Base-by-base conservation (phyloP, 1,284 basidiomycete genomes). In the Cutaneotrichosporon cavernicola region DNA sequence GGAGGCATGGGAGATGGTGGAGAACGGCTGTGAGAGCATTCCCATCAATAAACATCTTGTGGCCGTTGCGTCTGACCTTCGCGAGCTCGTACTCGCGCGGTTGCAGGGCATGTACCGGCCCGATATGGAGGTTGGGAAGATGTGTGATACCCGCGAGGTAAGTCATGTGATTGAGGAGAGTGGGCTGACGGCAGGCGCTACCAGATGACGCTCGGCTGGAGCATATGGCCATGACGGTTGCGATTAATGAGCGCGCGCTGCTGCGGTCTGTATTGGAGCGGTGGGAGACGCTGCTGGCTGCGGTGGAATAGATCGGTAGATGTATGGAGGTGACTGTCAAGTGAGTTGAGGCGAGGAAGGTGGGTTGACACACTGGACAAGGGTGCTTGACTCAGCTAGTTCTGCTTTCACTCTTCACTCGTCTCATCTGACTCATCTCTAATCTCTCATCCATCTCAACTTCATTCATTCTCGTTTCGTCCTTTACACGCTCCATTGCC, bases 221-320 rank as follows among this genome's bases (percentile, higher is more conserved):
- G 61, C 26, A 65, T 9, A 75, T 79, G 73, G 79, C 76, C 0
- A 65, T 80, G 60, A 77, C 72, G 0, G 40, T 80, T 10, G 63
- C 72, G 9, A 72, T 78, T 49, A 73, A 78, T 57, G 80, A 81
- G 65, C 62, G 75, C 22, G 69, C 71, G 13, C 69, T 80, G 32
- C 52, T 81, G 11, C 57, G 65, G 26, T 70, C 72, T 7, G 71
- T 74, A 4, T n/a, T 71, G 10, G 64, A 67, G 49, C 69, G 69
- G 47, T 80, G 77, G 80, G 60, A 65, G 11, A 67, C 70, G 21
- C 60, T 71, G 26, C 46, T 65, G 14, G 31, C 16, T 21, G 58
- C 46, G 5, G 56, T 26, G 40, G 40, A 30, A 11, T 53, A 53
- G 31, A 13, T 13, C 8, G 14, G 26, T 31, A 30, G 30, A 31